Base-by-base conservation (phyloP, 1,139 yeast genomes). In the Meyerozyma elateridarum region DNA sequence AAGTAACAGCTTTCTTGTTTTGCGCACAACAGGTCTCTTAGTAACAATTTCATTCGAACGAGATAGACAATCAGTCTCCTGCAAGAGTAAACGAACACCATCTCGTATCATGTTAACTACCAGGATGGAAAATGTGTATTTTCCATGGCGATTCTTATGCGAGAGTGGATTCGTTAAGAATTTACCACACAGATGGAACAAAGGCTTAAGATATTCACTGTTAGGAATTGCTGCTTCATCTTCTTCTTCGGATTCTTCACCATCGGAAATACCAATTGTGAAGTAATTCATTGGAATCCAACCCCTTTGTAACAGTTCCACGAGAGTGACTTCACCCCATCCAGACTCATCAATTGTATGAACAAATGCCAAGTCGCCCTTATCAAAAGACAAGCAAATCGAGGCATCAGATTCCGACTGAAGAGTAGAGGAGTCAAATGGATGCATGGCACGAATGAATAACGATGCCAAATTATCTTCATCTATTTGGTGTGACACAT, bases 241-340 rank as follows among this genome's bases (percentile, higher is more conserved):
- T 6, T 45, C 55, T 6, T 39, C 42, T 4, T 40, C 49, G 2
- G 32, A 37, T 13, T 33, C 38, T 3, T 38, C 37, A 3, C 39
- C 45, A 5, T 39, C 40, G 9, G 41, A 44, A 7, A 80, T 67
- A 11, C 85, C 85, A 26, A 82, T 70, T 11, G 70, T 55, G 48
- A 89, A 91, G 58, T 87, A 91, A 54, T 89, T 89, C 70, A 89
- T 82, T 2, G 98, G 98, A 12, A 91, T 87, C 98, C 98, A 91
- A 17, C 98, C 98, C 38, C 96, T 70, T 44, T 75, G 73, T 35
- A 85, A 73, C 5, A 84, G 70, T 33, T 78, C 77, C 13, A 75
- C 54, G 30, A 85, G 56, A 0, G 96, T 88, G 3, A 89, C 97
- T 56, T 91, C 97, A 37, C 96, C 96, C 98, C 98, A 91, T 2